Evolutionary conservation across 768 basidiomycete genomes (phyloP), one percentile per base, ranked within the genome.

Genomic region (Brasilioporus rufonigricans): DNA sequence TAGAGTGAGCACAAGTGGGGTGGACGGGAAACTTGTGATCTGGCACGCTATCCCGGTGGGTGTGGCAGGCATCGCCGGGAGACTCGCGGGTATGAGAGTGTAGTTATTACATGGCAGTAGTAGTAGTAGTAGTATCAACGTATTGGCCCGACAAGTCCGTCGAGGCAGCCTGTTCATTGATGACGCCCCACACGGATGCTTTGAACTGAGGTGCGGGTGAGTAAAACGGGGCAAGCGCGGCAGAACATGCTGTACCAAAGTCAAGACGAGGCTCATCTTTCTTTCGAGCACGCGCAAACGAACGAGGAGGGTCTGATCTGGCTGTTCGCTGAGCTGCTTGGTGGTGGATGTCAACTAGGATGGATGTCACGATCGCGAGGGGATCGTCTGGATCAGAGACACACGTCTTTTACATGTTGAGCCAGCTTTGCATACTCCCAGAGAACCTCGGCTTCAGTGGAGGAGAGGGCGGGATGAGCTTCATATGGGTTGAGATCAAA

Each of bases 241-340:
- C 19, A 16, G 41, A 18, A 24, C 1, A 38, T 7, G n/a, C 1
- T 11, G 59, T 65, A 94, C 94, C 71, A 99, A 73, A 0, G 95
- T 98, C 69, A 98, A 73, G 0, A 98, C 94, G 50, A 99, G 78
- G 9, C 91, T 92, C 89, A 99, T 93, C 71, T 97, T 96, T 70
- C 89, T 84, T 67, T 98, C 96, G 44, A 99, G 75, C 7, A 83
- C 77, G 35, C 94, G 79, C 27, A 99, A 73, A 48, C 87, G 85
- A 48, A 80, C 77, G 29, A 98, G 74, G 65, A 98, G 79, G 48
- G 77, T 75, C 57, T 89, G 81, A 66, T 97, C 91, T 1, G 93
- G 93, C 46, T 83, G 78, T 55, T 88, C 83, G 50, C 84, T 80
- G 56, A 96, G 77, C 36, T 74, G 72, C 59, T 83, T 85, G n/a